Conservation (phyloP, 2,329 filamentous ascomycete genomes). For the Penicillium sp. region DNA sequence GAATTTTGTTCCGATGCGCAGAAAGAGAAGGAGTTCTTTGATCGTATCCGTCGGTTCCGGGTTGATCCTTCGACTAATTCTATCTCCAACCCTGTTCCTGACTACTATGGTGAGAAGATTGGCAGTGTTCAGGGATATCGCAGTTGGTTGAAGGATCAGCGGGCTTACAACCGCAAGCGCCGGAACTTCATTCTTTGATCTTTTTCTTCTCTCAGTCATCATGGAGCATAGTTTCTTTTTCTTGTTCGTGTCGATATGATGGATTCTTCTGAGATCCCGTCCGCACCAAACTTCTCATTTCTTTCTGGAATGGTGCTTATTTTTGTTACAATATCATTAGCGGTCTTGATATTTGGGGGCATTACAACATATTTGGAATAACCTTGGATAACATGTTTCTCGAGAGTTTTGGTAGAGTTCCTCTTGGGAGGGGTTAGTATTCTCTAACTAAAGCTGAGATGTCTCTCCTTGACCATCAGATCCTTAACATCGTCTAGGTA, state of each 20-base stretch:
- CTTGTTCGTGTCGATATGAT: constrained; percentile 19
- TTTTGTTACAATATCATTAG: constrained; percentile 24
- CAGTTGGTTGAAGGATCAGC: constrained; percentile 95
- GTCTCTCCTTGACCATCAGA: background rate
- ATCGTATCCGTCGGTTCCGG: constrained; percentile 83
- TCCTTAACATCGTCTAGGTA: background rate
- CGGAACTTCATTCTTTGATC: constrained; percentile 39
- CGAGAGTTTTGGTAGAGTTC: background rate
- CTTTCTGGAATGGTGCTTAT: constrained; percentile 23
- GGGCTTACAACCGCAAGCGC: constrained; percentile 92
- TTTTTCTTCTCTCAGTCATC: background rate
- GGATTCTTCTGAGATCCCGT: constrained; percentile 1
- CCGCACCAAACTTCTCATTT: constrained; percentile 12
- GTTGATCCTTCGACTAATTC: constrained; percentile 88
- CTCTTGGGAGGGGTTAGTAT: background rate
- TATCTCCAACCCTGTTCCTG: constrained; percentile 86
- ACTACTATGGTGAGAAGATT: constrained; percentile 99
- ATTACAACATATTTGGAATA: constrained; percentile 20
- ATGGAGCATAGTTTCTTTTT: constrained; percentile 2
- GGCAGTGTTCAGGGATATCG: constrained; percentile 86
- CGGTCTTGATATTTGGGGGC: constrained; percentile 21
- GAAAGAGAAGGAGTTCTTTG: constrained; percentile 94
- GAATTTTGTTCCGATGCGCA: constrained; percentile 32
- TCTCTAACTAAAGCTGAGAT: background rate
- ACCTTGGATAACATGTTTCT: constrained; percentile 13